These are phyloP conservation scores for Lenzites betulinus DNA, from an alignment of 768 basidiomycete genomes.

Conservation along the genomic window DNA sequence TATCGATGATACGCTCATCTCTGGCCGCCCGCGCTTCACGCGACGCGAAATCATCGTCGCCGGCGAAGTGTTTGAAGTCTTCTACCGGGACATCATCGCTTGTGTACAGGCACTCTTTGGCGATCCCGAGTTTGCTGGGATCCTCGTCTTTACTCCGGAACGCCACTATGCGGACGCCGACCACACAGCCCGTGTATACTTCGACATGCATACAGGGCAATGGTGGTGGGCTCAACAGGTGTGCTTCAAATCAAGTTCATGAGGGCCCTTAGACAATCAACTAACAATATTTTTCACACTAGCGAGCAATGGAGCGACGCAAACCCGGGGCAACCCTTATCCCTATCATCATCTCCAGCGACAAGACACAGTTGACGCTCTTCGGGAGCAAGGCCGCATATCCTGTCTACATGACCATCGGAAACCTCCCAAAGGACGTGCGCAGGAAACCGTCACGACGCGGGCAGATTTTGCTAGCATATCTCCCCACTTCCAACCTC, in stretches of 20 bases:
- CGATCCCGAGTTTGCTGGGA: conserved; percentile 32
- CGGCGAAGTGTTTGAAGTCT: conserved; percentile 37
- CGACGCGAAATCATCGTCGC: conserved; percentile 31
- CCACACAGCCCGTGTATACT: conserved; percentile 31
- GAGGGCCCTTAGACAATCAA: not conserved
- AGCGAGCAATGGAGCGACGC: conserved; percentile 16
- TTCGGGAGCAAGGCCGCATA: conserved; percentile 32
- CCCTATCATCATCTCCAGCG: conserved; percentile 25
- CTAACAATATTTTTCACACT: not conserved
- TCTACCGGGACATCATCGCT: conserved; percentile 35
- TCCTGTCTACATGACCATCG: conserved; percentile 33
- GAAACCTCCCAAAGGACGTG: conserved; percentile 29
- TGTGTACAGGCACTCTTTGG: conserved; percentile 38
- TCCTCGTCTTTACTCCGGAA: conserved; percentile 38
- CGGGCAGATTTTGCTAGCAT: conserved; percentile 26
- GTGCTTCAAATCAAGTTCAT: not conserved
- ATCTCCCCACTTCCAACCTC: conserved; percentile 23
- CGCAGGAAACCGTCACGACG: conserved; percentile 14
- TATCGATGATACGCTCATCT: conserved; percentile 28
- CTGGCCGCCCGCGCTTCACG: not conserved
- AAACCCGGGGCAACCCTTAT: conserved; percentile 27
- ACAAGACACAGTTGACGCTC: conserved; percentile 21
- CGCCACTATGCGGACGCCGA: conserved; percentile 37
- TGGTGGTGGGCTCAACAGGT: conserved; percentile 55
- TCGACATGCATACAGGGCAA: conserved; percentile 48